These are phyloP conservation scores for Orobanche coerulescens DNA, from an alignment of 257 asterid genomes.

Conservation along the genomic window DNA sequence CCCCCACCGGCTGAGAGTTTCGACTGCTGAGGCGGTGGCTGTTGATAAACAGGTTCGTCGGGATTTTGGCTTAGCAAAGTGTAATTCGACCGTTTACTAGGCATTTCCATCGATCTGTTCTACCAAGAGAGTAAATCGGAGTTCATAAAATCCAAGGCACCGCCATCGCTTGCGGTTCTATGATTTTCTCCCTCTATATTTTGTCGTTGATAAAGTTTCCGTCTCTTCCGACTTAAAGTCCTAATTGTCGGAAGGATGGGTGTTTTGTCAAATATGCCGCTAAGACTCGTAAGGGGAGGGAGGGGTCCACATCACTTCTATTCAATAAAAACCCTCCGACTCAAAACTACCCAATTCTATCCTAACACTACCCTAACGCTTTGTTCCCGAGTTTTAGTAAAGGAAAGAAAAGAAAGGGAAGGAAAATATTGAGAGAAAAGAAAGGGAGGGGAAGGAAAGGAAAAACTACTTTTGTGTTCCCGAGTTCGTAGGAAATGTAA, in stretches of 20 bases:
- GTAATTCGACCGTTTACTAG: slow-evolving; percentile 69
- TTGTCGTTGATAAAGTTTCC: slow-evolving; percentile 18
- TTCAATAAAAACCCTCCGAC: no score
- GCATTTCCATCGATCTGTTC: slow-evolving; percentile 58
- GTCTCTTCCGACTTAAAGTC: slow-evolving; percentile 16
- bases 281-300: no score
- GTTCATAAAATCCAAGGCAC: slow-evolving; percentile 32
- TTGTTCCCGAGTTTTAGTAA: no score
- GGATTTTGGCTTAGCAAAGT: slow-evolving; percentile 56
- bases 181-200: slow-evolving; percentile 10
- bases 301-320: no score
- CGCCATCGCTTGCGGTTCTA: slow-evolving; percentile 30
- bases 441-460: no score
- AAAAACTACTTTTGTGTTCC: no score
- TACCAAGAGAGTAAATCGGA: background rate
- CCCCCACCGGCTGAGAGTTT: slow-evolving; percentile 32
- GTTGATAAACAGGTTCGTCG: slow-evolving; percentile 49
- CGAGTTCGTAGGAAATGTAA: no score
- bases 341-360: no score
- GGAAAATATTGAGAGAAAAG: no score
- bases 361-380: no score
- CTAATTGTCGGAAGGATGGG: slow-evolving; percentile 22
- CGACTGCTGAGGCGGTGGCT: slow-evolving; percentile 31
- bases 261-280: no score
- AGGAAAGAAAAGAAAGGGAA: no score